phyloP scores from a whole-genome alignment of 2,329 filamentous ascomycete species.

The Lachnellula suecica region DNA sequence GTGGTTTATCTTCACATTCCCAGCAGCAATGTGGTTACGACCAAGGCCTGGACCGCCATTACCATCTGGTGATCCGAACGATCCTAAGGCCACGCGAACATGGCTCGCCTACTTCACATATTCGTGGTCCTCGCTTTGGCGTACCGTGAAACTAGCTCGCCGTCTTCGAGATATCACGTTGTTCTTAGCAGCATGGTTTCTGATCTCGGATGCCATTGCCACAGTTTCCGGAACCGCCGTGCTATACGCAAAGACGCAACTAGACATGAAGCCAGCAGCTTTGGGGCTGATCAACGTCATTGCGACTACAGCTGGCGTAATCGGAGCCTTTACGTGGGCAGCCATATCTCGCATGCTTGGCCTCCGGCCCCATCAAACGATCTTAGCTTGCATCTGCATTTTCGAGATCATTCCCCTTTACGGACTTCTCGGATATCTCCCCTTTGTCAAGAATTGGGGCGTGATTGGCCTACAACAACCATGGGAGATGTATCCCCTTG shows the following conservation, averaged over 20 bases:
- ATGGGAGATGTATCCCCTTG: constrained; percentile 95
- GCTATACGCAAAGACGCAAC: constrained; percentile 89
- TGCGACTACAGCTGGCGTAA: constrained; percentile 77
- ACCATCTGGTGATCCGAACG: constrained; percentile 31
- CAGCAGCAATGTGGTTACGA: constrained; percentile 82
- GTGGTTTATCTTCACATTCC: constrained; percentile 93
- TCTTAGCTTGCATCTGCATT: constrained; percentile 84
- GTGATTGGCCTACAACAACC: constrained; percentile 82
- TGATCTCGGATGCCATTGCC: constrained; percentile 90
- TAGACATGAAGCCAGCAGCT: constrained; percentile 86
- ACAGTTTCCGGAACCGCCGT: constrained; percentile 94
- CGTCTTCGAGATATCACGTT: constrained; percentile 71
- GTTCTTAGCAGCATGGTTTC: constrained; percentile 88
- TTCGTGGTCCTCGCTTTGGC: constrained; percentile 84
- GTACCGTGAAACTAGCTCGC: constrained; percentile 74
- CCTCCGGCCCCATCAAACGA: constrained; percentile 80
- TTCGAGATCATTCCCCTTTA: constrained; percentile 95
- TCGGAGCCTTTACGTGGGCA: constrained; percentile 89
- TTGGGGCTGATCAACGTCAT: constrained; percentile 93
- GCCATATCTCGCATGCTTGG: constrained; percentile 69
- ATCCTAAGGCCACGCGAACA: constrained; percentile 38
- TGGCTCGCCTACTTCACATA: constrained; percentile 75
- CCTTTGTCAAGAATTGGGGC: constrained; percentile 71
- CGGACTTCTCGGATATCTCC: constrained; percentile 85
- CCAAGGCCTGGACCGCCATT: constrained; percentile 86